Base-by-base conservation (phyloP, 345 rosid species). In the Stellera chamaejasme region DNA sequence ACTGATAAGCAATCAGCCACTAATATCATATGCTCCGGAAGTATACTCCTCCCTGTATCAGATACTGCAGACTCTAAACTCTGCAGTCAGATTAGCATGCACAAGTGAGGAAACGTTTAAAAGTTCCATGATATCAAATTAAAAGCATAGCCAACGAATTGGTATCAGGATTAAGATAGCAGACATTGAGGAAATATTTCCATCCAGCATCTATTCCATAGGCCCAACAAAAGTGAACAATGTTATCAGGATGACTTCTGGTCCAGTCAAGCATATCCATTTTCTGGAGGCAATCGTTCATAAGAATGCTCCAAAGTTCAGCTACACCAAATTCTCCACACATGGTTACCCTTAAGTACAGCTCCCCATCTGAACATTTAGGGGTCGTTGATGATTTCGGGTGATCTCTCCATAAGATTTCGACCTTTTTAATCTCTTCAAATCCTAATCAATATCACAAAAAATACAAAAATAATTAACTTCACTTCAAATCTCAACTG, bases 231-330 rank as follows among this genome's bases (percentile, higher is more conserved):
- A 85, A 82, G 23, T 81, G 84, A 14, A 66, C 77, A 59, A 89
- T 78, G 51, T 83, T 85, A 68, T 93, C 90, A 0, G 99, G 96
- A 77, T 83, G 96, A 73, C 94, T 93, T 50, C 90, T 82, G 4
- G 69, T 72, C 99, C 99, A 87, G 43, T 93, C 92, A 2, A 93
- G 89, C 78, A 67, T 68, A 67, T 81, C 85, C 81, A 81, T 79
- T 39, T 89, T 64, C 46, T 64, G 83, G 61, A 81, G 70, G 70
- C 95, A 93, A 13, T 71, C 49, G 60, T 87, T 69, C 76, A 89
- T 42, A 53, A 93, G 84, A 47, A 56, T 32, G 54, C 65, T 75
- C 97, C 99, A 93, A 14, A 75, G 74, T 53, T 56, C 87, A 45
- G 55, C 71, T 60, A 62, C 81, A 13, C 70, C 74, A 3, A 76